Percentiles rank a stretch among this genome's conserved stretches.
Conservation (phyloP, 148 eudicot species). For the Salicornia ramosissima region DNA sequence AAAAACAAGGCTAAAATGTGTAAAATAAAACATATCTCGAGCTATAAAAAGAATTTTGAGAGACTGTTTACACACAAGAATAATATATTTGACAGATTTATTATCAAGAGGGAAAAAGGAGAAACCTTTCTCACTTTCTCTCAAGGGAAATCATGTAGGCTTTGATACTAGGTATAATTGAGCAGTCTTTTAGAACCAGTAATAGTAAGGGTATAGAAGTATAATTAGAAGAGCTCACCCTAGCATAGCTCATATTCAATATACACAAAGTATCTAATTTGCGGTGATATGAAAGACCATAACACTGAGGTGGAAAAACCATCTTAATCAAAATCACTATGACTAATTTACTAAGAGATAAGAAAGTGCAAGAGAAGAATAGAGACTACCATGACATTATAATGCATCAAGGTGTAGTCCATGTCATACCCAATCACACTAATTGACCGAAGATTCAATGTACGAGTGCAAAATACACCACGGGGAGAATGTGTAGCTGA, state of each 20-base stretch:
- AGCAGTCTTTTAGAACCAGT: neutral
- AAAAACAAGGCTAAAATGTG: neutral
- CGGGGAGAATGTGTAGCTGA: conserved; percentile 76
- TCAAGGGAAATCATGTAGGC: neutral
- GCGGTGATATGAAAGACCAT: neutral
- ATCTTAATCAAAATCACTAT: neutral
- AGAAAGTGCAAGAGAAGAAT: neutral
- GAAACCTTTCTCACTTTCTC: neutral
- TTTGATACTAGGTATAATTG: neutral
- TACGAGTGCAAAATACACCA: conserved; percentile 93
- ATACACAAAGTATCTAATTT: neutral
- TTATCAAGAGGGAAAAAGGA: neutral
- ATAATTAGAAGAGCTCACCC: neutral
- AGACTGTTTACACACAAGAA: neutral
- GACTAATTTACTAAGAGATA: neutral
- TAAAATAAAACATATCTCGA: neutral
- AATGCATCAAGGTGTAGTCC: conserved; percentile 97
- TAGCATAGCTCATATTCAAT: neutral
- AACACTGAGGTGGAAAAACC: neutral
- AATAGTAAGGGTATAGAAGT: neutral
- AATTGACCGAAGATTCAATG: conserved; percentile 85
- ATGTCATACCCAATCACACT: conserved; percentile 98
- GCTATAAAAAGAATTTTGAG: neutral
- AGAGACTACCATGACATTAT: conserved; percentile 73
- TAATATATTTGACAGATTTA: neutral